phyloP scores from a whole-genome alignment of 139 green algal genomes.

The Volvox reticuliferus region DNA sequence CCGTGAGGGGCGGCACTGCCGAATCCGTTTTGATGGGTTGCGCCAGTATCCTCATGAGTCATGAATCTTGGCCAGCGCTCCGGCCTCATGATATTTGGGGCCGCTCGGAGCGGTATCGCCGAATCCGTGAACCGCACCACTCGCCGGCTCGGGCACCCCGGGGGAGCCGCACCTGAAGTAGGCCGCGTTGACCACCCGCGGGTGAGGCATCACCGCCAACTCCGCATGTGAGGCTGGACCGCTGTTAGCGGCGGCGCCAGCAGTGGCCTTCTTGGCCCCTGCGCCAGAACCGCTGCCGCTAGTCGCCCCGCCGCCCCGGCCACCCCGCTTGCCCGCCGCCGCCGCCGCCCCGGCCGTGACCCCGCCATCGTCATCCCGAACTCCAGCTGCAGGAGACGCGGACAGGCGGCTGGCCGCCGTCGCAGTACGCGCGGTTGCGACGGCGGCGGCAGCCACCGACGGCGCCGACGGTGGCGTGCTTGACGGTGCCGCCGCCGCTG shows the following conservation, averaged over 20 bases:
- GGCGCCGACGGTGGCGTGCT: neutral
- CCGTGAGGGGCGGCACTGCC: too few relatives aligned
- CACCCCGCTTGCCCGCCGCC: neutral
- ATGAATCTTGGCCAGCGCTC: too few relatives aligned
- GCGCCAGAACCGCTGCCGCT: neutral
- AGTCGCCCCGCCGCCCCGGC: neutral
- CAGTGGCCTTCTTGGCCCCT: neutral
- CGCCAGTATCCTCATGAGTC: too few relatives aligned
- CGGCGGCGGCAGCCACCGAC: neutral
- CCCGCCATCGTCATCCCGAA: neutral
- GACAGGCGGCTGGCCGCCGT: neutral
- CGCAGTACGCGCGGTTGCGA: conserved; percentile 3
- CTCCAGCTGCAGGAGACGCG: neutral
- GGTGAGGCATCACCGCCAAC: conserved; percentile 61
- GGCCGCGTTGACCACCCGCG: conserved; percentile 85
- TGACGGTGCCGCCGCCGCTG: neutral
- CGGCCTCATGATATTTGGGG: too few relatives aligned
- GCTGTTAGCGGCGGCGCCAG: conserved; percentile 10
- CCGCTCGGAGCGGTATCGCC: too few relatives aligned
- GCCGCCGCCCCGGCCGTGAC: neutral
- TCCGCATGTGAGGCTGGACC: neutral
- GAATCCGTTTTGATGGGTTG: too few relatives aligned
- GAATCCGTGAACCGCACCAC: too few relatives aligned
- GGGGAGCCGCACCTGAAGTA: conserved; percentile 79
- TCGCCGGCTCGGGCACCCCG: too few relatives aligned